Base-by-base conservation (phyloP, 805 yeast genomes). In the Candida berthetii region DNA sequence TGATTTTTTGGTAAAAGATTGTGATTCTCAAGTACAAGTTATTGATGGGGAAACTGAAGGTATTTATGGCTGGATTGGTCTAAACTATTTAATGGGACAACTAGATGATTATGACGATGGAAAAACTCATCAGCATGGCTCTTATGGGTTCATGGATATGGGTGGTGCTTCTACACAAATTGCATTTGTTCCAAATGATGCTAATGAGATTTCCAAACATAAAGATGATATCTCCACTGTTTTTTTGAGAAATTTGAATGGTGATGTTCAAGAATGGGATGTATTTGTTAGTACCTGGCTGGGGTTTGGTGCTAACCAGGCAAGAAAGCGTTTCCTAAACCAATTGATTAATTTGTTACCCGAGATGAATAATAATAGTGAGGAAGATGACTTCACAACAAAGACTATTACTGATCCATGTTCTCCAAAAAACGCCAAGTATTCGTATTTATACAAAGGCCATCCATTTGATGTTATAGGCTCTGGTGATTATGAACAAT, bases 121-220 rank as follows among this genome's bases (percentile, higher is more conserved):
- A 4, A 54, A 48, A 4, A 44, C 44, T 11, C 41, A 47, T 2
- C 59, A 57, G 10, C 84, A 75, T 51, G 62, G 62, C n/a, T 80
- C 96, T 0, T 82, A 75, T 48, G 99, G 99, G 4, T 91, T 93
- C 53, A 84, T 93, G 91, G 99, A 93, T 61, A 93, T 93, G 99
- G 99, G 99, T 14, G 99, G 99, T 13, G 99, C 99, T 0, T 88
- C 96, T 2, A 88, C 96, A 0, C 99, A 93, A 57, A 77, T 93
- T 18, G 96, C 98, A 8, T 93, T 90, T 71, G 89, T 85, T 8
- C 97, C 97, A 0, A 73, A 80, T 3, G 71, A 73, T 33, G 47
- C 54, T 4, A 67, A 72, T n/a, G 89, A 87, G 46, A 61, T 83
- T 7, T 62, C 58, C 20, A 73, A 72, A 47, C 95, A 88, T 58